Evolutionary conservation across 768 basidiomycete genomes (phyloP), one percentile per base, ranked within the genome.

Genomic region (Lyophyllum semitale): DNA sequence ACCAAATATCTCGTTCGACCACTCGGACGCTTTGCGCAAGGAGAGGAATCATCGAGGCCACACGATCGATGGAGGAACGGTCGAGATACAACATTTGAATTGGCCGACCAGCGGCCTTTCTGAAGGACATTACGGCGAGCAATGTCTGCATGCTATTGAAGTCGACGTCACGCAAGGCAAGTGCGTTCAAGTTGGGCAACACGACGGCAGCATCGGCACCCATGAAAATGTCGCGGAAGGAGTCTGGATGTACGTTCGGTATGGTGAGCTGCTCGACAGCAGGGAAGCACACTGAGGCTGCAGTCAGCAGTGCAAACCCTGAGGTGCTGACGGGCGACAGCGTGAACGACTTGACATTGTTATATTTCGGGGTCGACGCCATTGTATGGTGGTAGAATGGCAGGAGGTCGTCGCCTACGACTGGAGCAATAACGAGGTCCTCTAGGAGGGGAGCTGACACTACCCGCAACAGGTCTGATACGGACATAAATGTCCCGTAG

Each of bases 381-480:
- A 25, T 8, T 7, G 32, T 45, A 18, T 57, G 23, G 6, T 59
- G 41, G 44, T 53, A 48, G 45, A 56, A 59, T 13, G 59, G 58
- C 15, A n/a, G 25, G 22, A 61, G 53, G 22, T 61, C 60, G 55
- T 59, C 55, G 9, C 15, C 43, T 5, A 55, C 54, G 18, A 59
- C 45, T 8, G 58, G 58, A 8, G 58, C 54, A 17, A 59, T 55
- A 6, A 55, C 54, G 17, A 59, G 58, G 35, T 55, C 54, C 11
- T 51, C 42, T 11, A 59, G 51, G 9, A 44, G 42, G 6, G 58
- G 54, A 11, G 54, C 58, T 26, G 51, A 22, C 3, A 52, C 48
- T 11, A 56, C 55, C 20, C 61, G 58, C 20, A 62, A 49, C 45
- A 62, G 61, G 20, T 62, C 61, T 4, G 61, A 59, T 13, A 62